Evolutionary conservation across 176 grass and related monocot species (phyloP).

Genomic region (Tuctoria greenei): DNA sequence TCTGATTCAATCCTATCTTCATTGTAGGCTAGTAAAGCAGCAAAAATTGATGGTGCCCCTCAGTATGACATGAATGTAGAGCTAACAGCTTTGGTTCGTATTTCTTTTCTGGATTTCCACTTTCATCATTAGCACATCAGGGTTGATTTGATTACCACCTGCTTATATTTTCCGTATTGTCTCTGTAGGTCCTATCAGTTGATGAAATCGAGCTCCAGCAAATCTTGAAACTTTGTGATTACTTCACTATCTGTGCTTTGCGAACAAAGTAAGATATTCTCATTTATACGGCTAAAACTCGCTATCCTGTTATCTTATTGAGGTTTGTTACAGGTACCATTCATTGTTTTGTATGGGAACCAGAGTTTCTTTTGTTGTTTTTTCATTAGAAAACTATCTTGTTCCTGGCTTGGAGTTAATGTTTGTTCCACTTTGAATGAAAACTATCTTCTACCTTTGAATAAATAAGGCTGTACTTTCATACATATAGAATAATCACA

Average conservation of each 20-base stretch:
- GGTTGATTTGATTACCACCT: slow-evolving; percentile 14
- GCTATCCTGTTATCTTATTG: neutral
- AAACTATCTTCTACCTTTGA: slow-evolving; percentile 12
- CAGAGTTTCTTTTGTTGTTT: slow-evolving; percentile 11
- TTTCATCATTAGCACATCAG: slow-evolving; percentile 25
- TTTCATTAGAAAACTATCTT: neutral
- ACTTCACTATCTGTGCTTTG: slow-evolving; percentile 79
- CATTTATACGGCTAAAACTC: slow-evolving; percentile 23
- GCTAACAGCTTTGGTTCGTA: slow-evolving; percentile 80
- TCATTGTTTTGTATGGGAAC: slow-evolving; percentile 30
- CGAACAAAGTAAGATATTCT: slow-evolving; percentile 70
- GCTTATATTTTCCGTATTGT: slow-evolving; percentile 35
- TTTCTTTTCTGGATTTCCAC: neutral
- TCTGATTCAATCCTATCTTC: slow-evolving; percentile 14
- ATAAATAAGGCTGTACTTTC: slow-evolving; percentile 1
- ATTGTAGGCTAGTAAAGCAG: slow-evolving; percentile 72
- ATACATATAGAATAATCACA: neutral
- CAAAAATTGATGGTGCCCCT: slow-evolving; percentile 75
- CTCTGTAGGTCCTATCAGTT: slow-evolving; percentile 61
- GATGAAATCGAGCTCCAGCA: slow-evolving; percentile 81
- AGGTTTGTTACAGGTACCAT: slow-evolving; percentile 32
- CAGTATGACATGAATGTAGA: slow-evolving; percentile 82
- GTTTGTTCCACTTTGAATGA: neutral
- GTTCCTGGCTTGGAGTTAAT: slow-evolving; percentile 7
- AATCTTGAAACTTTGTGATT: slow-evolving; percentile 75